These are phyloP conservation scores for Podospora bellae-mahoneyi DNA, from an alignment of 495 filamentous ascomycete species.

Conservation along the genomic window DNA sequence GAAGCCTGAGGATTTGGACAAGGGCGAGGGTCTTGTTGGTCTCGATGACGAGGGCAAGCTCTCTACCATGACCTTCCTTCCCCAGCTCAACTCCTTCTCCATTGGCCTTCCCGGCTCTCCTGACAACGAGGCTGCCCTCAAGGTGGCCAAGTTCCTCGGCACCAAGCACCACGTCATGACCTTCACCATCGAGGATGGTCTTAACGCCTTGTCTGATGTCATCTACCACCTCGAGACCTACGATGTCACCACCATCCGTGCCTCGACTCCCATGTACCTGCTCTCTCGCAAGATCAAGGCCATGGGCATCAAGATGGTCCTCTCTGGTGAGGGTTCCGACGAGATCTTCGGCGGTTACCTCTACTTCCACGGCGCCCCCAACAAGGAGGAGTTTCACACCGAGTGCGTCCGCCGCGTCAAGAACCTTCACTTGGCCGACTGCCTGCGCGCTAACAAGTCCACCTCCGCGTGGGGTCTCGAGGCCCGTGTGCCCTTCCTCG, in stretches of 20 bases:
- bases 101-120: constrained; percentile 90
- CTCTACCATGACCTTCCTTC: constrained; percentile 85
- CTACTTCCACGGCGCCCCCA: constrained; percentile 93
- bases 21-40: constrained; percentile 72
- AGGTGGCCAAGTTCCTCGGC: constrained; percentile 92
- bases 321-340: constrained; percentile 92
- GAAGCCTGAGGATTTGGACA: constrained; percentile 47
- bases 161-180: constrained; percentile 97
- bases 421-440: constrained; percentile 92
- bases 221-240: constrained; percentile 97
- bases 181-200: constrained; percentile 93
- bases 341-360: constrained; percentile 98
- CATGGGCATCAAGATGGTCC: constrained; percentile 98
- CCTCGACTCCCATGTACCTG: constrained; percentile 97
- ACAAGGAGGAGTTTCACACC: constrained; percentile 86
- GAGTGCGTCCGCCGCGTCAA: constrained; percentile 91
- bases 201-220: constrained; percentile 93
- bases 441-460: constrained; percentile 96
- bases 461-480: constrained; percentile 98
- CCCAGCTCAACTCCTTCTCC: constrained; percentile 96
- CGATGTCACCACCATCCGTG: constrained; percentile 97
- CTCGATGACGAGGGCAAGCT: constrained; percentile 89
- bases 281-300: constrained; percentile 98
- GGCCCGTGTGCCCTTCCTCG: constrained; percentile 95
- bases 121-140: constrained; percentile 80